phyloP scores from a whole-genome alignment of 2,329 filamentous ascomycete genomes.

The Tolypocladium sp. region DNA sequence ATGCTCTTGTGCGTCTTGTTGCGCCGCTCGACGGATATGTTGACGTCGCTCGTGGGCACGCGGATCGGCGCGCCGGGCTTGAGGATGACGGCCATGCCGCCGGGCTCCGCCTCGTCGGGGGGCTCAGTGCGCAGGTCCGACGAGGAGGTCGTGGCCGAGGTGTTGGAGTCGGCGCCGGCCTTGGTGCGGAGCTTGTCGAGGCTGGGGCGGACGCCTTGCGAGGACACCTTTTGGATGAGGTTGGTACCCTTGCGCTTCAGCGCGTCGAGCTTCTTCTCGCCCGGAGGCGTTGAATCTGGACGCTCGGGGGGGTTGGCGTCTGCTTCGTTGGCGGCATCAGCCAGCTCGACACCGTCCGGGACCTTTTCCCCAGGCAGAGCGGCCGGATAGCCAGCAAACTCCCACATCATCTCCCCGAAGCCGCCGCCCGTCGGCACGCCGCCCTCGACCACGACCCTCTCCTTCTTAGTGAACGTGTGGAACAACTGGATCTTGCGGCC shows the following conservation, averaged over 20 bases:
- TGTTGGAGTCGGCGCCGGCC: slow-evolving; percentile 6
- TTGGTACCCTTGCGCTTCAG: slow-evolving; percentile 21
- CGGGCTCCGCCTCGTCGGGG: slow-evolving; percentile 37
- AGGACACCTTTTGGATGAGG: slow-evolving; percentile 22
- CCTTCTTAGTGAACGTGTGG: slow-evolving; percentile 67
- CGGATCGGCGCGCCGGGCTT: slow-evolving; percentile 59
- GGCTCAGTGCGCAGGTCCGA: slow-evolving; percentile 5
- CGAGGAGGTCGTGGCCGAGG: slow-evolving; percentile 5
- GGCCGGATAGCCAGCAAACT: slow-evolving; percentile 34
- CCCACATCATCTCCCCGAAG: slow-evolving; percentile 42
- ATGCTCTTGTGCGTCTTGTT: slow-evolving; percentile 70
- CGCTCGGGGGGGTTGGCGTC: background rate
- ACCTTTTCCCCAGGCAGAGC: slow-evolving; percentile 22
- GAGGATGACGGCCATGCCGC: slow-evolving; percentile 69
- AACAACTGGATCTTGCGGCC: slow-evolving; percentile 78
- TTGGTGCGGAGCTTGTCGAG: slow-evolving; percentile 13
- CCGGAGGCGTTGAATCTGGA: background rate
- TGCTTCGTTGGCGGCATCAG: slow-evolving; percentile 17
- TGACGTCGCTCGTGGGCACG: slow-evolving; percentile 75
- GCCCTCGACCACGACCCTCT: slow-evolving; percentile 60
- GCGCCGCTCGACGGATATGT: slow-evolving; percentile 79
- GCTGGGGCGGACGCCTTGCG: slow-evolving; percentile 8
- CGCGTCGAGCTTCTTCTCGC: slow-evolving; percentile 8
- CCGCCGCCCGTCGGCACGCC: slow-evolving; percentile 39
- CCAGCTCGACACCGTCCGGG: slow-evolving; percentile 23